A percentile compares a stretch with the other conserved stretches of the same genome.
Conservation (phyloP, 2,329 filamentous ascomycete species). For the Trichothecium sympodiale region DNA sequence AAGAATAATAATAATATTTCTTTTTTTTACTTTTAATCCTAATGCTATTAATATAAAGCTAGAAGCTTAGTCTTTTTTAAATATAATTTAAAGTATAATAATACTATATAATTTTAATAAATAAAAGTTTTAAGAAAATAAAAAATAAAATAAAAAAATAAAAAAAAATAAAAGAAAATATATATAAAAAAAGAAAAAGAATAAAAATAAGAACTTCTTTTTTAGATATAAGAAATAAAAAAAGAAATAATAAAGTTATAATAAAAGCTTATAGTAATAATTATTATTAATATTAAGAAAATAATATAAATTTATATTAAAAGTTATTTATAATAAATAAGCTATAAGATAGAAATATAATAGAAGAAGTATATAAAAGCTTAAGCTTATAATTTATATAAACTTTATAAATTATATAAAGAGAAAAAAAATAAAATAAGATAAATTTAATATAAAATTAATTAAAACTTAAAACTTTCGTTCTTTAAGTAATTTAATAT, state of each 20-base stretch:
- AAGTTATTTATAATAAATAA: background rate
- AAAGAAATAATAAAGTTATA: background rate
- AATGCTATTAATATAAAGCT: background rate
- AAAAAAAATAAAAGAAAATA: conserved; percentile 1
- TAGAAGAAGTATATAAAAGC: background rate
- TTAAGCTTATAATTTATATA: background rate
- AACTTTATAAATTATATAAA: background rate
- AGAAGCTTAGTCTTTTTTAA: background rate
- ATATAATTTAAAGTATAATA: background rate
- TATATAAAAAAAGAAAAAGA: conserved; percentile 1
- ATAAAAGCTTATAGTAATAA: background rate
- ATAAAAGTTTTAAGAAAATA: conserved; percentile 1
- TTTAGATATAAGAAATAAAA: conserved; percentile 1
- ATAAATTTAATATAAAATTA: conserved; percentile 2
- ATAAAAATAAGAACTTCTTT: background rate
- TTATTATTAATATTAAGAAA: background rate
- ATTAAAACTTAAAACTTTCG: background rate
- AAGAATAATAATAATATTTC: background rate
- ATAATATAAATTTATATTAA: conserved; percentile 1
- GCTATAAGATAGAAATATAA: background rate
- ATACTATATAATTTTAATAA: background rate
- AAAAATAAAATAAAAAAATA: background rate
- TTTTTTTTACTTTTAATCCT: background rate
- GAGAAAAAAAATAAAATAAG: background rate
- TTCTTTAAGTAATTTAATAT: background rate